These are phyloP conservation scores for Primulina huaijiensis DNA, from an alignment of 257 asterid species.

Conservation along the genomic window DNA sequence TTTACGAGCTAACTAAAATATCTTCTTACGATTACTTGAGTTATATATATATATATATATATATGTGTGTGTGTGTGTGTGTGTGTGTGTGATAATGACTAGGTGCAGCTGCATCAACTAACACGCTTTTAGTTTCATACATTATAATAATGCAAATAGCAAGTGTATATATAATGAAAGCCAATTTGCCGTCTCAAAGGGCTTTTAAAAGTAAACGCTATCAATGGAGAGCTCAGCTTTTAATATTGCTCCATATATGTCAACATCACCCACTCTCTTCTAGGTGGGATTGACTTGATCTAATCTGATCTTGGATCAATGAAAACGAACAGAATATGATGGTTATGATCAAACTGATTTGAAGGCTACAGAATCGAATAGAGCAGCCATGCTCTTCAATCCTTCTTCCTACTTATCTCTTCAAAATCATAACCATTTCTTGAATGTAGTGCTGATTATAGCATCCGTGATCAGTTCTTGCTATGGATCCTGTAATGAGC, in stretches of 20 bases:
- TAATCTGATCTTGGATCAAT: neutral
- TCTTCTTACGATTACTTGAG: too few relatives aligned
- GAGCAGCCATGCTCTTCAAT: constrained; percentile 51
- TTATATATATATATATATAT: too few relatives aligned
- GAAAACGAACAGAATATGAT: too few relatives aligned
- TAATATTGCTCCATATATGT: constrained; percentile 56
- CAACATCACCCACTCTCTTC: constrained; percentile 68
- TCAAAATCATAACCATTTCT: neutral
- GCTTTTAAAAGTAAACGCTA: constrained; percentile 81
- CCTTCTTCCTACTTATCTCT: constrained; percentile 19
- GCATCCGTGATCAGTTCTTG: constrained; percentile 25
- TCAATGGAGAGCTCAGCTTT: constrained; percentile 57
- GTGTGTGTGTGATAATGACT: constrained; percentile 5
- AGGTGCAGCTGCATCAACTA: neutral
- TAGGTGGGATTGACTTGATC: constrained; percentile 39
- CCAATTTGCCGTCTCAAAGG: constrained; percentile 79
- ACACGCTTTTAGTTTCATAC: neutral
- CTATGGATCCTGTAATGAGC: constrained; percentile 48
- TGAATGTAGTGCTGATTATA: constrained; percentile 27
- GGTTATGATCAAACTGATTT: neutral
- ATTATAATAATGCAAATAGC: too few relatives aligned
- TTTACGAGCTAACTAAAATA: too few relatives aligned
- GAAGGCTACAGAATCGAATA: neutral
- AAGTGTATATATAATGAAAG: neutral
- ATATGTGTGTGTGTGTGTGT: too few relatives aligned